phyloP scores from a whole-genome alignment of 805 yeast species.

The Wickerhamomyces strasburgensis region DNA sequence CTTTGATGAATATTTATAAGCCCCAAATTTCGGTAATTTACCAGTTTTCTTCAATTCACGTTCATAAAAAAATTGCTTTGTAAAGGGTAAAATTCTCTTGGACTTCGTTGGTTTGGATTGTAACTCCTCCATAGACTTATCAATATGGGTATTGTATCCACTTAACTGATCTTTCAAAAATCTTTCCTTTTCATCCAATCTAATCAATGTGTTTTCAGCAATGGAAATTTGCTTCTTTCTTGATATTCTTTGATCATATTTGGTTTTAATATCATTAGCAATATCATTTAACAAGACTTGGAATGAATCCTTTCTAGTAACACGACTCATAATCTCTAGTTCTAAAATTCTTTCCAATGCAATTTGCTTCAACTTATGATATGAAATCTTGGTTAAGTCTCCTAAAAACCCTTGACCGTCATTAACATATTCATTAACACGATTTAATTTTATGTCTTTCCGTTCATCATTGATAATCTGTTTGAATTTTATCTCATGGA shows the following conservation, averaged over 20 bases:
- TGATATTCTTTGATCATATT: constrained; percentile 44
- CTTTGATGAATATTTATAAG: constrained; percentile 70
- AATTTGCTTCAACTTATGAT: constrained; percentile 70
- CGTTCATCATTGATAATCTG: constrained; percentile 48
- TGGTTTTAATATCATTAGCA: constrained; percentile 69
- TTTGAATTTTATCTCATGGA: constrained; percentile 64
- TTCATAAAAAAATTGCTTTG: constrained; percentile 72
- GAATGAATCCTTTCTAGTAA: constrained; percentile 64
- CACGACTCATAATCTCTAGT: constrained; percentile 60
- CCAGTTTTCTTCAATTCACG: constrained; percentile 64
- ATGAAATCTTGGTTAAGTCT: constrained; percentile 44
- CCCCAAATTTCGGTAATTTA: constrained; percentile 68
- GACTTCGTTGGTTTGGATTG: constrained; percentile 34
- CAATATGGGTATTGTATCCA: constrained; percentile 42
- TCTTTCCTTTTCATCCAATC: constrained; percentile 41
- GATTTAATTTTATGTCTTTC: constrained; percentile 29
- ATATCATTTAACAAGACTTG: constrained; percentile 79
- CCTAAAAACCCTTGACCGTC: constrained; percentile 43
- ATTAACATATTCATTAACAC: constrained; percentile 37
- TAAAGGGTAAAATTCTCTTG: constrained; percentile 45
- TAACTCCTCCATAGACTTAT: constrained; percentile 43
- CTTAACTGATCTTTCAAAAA: constrained; percentile 37
- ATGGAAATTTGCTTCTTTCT: constrained; percentile 41
- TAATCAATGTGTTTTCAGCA: constrained; percentile 39
- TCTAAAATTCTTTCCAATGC: constrained; percentile 73